Evolutionary conservation across 768 basidiomycete species (phyloP).

Genomic region (Mycena capillaripes): DNA sequence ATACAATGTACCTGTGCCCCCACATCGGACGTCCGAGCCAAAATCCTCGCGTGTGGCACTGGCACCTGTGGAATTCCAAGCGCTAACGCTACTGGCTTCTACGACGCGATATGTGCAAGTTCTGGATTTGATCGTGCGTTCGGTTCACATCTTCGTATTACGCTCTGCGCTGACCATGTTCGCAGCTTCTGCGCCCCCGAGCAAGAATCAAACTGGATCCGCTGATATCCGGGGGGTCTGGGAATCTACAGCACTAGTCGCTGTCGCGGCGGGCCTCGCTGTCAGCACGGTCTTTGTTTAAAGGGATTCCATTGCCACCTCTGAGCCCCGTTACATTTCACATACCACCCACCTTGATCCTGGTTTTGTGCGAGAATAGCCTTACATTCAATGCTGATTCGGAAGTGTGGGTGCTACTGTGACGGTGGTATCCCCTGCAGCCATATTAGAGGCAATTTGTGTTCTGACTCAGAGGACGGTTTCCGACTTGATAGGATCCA

Average conservation of each 20-base stretch:
- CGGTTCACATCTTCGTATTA: neutral
- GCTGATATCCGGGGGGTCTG: neutral
- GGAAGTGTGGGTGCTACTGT: too few relatives aligned
- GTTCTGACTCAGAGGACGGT: too few relatives aligned
- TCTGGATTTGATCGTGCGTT: neutral
- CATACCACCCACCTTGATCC: too few relatives aligned
- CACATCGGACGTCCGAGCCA: neutral
- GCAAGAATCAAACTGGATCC: neutral
- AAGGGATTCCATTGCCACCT: neutral
- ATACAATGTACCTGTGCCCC: neutral
- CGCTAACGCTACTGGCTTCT: neutral
- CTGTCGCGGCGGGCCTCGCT: neutral
- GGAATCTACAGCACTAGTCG: neutral
- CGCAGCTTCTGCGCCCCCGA: neutral
- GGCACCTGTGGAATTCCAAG: neutral
- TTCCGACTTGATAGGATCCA: too few relatives aligned
- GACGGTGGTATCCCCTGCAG: neutral
- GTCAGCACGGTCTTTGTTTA: constrained; percentile 1
- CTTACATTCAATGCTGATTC: too few relatives aligned
- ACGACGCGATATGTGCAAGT: neutral
- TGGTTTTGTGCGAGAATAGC: too few relatives aligned
- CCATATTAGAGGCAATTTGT: constrained; percentile 1
- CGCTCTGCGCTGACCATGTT: neutral
- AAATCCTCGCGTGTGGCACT: neutral
- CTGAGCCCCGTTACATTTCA: too few relatives aligned